Conservation (phyloP, 106 monocot genomes). For the Agapanthus africanus region DNA sequence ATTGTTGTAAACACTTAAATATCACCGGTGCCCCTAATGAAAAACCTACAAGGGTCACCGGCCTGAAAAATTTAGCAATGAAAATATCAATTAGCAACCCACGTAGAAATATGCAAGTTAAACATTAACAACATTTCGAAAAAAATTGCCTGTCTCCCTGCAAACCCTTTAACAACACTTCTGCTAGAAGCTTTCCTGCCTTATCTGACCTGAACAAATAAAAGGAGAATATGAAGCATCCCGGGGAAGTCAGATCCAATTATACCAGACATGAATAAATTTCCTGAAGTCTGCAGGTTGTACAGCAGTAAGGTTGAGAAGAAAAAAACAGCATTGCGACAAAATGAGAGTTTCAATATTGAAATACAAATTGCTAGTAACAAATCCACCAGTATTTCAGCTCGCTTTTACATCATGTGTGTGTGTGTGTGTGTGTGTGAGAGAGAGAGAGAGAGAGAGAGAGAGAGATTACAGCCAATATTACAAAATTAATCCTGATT, state of each 20-base stretch:
- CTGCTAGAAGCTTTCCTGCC: constrained; percentile 93
- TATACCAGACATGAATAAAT: too few relatives aligned
- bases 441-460: too few relatives aligned
- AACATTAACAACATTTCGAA: background rate
- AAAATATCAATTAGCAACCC: background rate
- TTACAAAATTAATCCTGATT: too few relatives aligned
- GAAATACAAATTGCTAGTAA: too few relatives aligned
- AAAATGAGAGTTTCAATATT: too few relatives aligned
- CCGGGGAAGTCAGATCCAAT: background rate
- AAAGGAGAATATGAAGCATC: background rate
- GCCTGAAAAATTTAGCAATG: constrained; percentile 38
- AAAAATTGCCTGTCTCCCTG: constrained; percentile 75
- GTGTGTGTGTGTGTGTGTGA: too few relatives aligned
- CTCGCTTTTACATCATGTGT: too few relatives aligned
- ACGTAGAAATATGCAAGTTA: background rate
- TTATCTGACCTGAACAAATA: constrained; percentile 72
- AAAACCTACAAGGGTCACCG: constrained; percentile 92
- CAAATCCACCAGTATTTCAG: too few relatives aligned
- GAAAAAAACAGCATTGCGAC: too few relatives aligned
- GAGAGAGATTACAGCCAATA: too few relatives aligned
- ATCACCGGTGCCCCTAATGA: constrained; percentile 91
- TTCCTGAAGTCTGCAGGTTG: too few relatives aligned
- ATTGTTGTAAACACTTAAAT: constrained; percentile 80
- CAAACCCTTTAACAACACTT: constrained; percentile 79
- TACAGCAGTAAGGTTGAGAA: too few relatives aligned